phyloP scores from a whole-genome alignment of 225 moss, liverwort and hornwort species.

The Anthoceros angustus region DNA sequence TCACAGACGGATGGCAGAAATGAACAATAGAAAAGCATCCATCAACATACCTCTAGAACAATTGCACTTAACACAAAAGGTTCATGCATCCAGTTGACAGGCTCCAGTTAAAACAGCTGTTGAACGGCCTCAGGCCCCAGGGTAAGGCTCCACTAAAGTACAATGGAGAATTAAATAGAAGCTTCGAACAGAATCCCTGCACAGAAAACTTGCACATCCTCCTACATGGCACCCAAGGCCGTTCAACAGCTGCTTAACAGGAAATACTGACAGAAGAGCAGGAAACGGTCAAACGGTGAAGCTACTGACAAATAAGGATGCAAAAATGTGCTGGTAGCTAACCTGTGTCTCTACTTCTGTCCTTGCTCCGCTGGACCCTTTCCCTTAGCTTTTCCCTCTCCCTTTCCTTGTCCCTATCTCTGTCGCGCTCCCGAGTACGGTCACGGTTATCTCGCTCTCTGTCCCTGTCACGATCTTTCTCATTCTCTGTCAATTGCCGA shows the following conservation, averaged over 20 bases:
- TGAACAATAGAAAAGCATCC: constrained; percentile 1
- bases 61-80: constrained; percentile 3
- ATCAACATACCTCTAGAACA: constrained; percentile 11
- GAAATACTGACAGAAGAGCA: constrained; percentile 5
- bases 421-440: constrained; percentile 50
- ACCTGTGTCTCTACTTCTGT: constrained; percentile 84
- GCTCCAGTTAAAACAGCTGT: constrained; percentile 40
- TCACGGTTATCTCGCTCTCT: constrained; percentile 43
- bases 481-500: constrained; percentile 28
- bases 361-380: constrained; percentile 74
- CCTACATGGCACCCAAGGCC: constrained; percentile 30
- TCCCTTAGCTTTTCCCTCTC: constrained; percentile 76
- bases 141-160: constrained; percentile 20
- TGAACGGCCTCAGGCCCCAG: constrained; percentile 37
- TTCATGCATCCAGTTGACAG: constrained; percentile 10
- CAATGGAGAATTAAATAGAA: constrained; percentile 21
- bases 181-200: constrained; percentile 16
- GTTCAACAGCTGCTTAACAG: constrained; percentile 42
- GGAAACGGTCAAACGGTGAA: not conserved
- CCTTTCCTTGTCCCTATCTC: constrained; percentile 67
- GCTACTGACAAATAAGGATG: not conserved
- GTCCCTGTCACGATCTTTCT: constrained; percentile 58
- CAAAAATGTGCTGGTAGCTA: constrained; percentile 8
- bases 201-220: constrained; percentile 18
- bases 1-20: constrained; percentile 5